Conservation (phyloP, 129 eudicot species). For the Ambrosia artemisiifolia region DNA sequence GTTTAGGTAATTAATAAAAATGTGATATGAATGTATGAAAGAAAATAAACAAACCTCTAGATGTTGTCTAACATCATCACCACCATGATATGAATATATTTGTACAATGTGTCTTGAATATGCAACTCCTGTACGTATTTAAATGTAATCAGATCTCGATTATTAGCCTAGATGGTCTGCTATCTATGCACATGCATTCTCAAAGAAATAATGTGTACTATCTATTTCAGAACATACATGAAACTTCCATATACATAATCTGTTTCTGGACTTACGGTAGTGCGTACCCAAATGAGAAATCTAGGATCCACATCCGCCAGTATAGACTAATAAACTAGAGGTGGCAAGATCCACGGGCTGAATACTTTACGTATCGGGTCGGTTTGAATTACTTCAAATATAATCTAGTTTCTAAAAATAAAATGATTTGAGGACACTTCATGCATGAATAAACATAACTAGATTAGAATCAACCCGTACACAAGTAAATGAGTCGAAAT, state of each 20-base stretch:
- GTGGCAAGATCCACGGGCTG: too few species aligned
- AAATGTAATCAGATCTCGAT: neutral
- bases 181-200: neutral
- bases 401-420: neutral
- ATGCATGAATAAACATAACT: neutral
- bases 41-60: conserved; percentile 52
- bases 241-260: neutral
- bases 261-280: neutral
- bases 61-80: conserved; percentile 73
- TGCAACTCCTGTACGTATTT: conserved; percentile 63
- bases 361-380: too few species aligned
- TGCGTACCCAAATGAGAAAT: too few species aligned
- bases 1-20: neutral
- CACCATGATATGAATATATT: conserved; percentile 77
- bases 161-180: neutral
- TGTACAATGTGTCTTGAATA: conserved; percentile 93
- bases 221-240: neutral
- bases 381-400: too few species aligned
- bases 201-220: neutral
- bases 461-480: neutral
- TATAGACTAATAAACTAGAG: too few species aligned
- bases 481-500: too few species aligned
- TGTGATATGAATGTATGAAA: neutral
- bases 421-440: neutral
- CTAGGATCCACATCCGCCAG: too few species aligned